Base-by-base conservation (phyloP, 2,329 filamentous ascomycete genomes). In the Pseudocercospora macadamiae region DNA sequence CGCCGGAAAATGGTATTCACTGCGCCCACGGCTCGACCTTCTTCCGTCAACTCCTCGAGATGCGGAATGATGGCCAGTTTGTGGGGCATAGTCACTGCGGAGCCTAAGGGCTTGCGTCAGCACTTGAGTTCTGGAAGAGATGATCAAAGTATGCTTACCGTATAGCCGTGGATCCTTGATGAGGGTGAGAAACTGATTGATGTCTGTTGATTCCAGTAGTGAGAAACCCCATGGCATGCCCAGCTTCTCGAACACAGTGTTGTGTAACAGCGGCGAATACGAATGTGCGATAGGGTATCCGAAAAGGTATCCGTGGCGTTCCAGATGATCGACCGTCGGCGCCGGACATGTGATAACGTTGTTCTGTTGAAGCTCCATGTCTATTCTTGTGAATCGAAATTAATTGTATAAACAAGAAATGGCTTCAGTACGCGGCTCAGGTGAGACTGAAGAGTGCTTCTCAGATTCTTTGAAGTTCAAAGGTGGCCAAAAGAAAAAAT, bases 51-150 rank as follows among this genome's bases (percentile, higher is more conserved):
- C 54, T 87, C 84, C 69, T 93, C 89, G 7, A 93, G 82, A 66
- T 90, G 81, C 0, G 84, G 80, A 60, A 93, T 84, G 70, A 93
- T 91, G 66, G 85, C 81, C 23, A 93, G 84, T 74, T 95, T 93
- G 79, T 91, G 87, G 0, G 90, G 90, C 90, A 93, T 95, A 18
- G 90, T 93, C 34, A 93, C 86, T 3, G 88, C 86, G 19, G 87
- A 85, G 55, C 88, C 87, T 83, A 63, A 12, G 63, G 55, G 8
- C 28, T 21, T 16, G 42, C n/a, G 45, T 62, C 34, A 60, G 62
- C 51, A 23, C 54, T n/a, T 16, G 30, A 5, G 14, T 57, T 3
- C 23, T 10, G 30, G 42, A 23, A 26, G 26, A 2, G 3, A 12
- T n/a, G 19, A 10, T 47, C 9, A 3, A 9, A 14, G 23, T 19